These are phyloP conservation scores for Avena insularis DNA, from an alignment of 176 grass and related monocot species.

Conservation along the genomic window DNA sequence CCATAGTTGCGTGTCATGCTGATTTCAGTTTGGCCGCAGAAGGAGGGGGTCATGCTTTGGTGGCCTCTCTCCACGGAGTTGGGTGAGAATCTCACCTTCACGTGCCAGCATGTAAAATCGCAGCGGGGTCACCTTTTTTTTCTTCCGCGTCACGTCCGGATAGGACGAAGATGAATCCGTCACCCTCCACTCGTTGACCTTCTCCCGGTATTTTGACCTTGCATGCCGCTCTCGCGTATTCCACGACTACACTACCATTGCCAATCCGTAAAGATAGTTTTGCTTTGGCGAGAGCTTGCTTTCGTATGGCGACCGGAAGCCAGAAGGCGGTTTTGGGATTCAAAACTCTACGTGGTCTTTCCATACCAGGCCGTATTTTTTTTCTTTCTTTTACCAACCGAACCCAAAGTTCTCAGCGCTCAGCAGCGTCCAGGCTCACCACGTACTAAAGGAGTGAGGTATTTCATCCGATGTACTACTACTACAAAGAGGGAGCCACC, in stretches of 20 bases:
- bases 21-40: neutral
- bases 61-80: neutral
- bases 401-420: slow-evolving; percentile 12
- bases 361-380: neutral
- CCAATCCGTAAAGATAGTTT: no score
- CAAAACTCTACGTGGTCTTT: neutral
- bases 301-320: no score
- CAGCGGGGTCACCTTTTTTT: neutral
- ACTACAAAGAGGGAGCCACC: neutral
- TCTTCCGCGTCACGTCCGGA: neutral
- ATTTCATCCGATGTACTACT: neutral
- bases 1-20: neutral
- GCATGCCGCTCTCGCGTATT: neutral
- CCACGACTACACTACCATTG: neutral
- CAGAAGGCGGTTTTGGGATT: neutral
- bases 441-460: slow-evolving; percentile 3
- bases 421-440: neutral
- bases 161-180: slow-evolving; percentile 10
- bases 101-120: neutral
- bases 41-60: neutral
- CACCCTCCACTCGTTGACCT: slow-evolving; percentile 12
- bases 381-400: neutral
- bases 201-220: neutral
- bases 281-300: no score
- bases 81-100: neutral